phyloP scores from a whole-genome alignment of 2,329 filamentous ascomycete species.

The Stagonosporopsis cucurbitacearum region DNA sequence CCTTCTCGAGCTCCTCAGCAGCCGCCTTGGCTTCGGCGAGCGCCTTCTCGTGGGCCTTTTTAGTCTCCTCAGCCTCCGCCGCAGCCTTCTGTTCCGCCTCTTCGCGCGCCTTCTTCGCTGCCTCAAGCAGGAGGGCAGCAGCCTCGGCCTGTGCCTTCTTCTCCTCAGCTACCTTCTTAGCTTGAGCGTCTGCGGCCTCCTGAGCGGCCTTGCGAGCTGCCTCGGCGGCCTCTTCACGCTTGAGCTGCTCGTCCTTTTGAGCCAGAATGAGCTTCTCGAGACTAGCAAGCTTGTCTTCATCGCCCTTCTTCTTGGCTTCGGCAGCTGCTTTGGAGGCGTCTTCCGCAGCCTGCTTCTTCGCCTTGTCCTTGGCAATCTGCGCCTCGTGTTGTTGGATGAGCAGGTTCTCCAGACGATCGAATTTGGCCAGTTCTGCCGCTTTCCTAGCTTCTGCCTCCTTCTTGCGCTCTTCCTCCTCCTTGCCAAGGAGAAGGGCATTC shows the following conservation, averaged over 20 bases:
- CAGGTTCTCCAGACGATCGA: conserved; percentile 46
- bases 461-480: conserved; percentile 39
- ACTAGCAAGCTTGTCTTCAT: conserved; percentile 43
- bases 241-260: conserved; percentile 51
- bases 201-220: conserved; percentile 50
- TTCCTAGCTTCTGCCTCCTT: conserved; percentile 39
- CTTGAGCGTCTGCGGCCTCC: conserved; percentile 56
- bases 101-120: conserved; percentile 40
- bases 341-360: conserved; percentile 40
- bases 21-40: conserved; percentile 53
- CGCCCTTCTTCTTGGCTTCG: conserved; percentile 45
- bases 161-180: conserved; percentile 59
- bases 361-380: conserved; percentile 45
- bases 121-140: conserved; percentile 36
- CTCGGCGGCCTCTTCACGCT: conserved; percentile 44
- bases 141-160: conserved; percentile 49
- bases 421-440: conserved; percentile 44
- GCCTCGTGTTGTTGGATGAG: conserved; percentile 47
- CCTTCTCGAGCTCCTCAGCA: conserved; percentile 55
- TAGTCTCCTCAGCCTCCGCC: conserved; percentile 44
- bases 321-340: conserved; percentile 33
- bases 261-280: conserved; percentile 51
- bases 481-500: conserved; percentile 37
- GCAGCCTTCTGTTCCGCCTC: conserved; percentile 42
- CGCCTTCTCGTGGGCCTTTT: conserved; percentile 58